These are phyloP conservation scores for Rubia peregrina DNA, from an alignment of 305 asterid genomes.

Conservation along the genomic window DNA sequence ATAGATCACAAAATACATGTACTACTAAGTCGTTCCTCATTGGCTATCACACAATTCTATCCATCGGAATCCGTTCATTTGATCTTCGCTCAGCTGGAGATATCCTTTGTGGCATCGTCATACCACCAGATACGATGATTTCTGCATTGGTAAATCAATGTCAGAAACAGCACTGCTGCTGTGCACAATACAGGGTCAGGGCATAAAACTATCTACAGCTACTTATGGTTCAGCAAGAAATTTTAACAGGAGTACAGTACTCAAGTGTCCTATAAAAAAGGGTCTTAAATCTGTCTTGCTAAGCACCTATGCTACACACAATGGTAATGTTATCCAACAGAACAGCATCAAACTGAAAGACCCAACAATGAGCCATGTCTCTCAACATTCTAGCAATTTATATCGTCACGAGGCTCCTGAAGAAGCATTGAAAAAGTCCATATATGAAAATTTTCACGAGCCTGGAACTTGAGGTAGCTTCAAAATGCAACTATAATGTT, in stretches of 20 bases:
- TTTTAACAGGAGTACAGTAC: neutral
- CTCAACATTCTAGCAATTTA: neutral
- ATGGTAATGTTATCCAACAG: too few relatives aligned
- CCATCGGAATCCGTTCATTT: constrained; percentile 59
- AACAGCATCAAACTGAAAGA: neutral
- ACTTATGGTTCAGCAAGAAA: too few relatives aligned
- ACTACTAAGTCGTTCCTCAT: neutral
- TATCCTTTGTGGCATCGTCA: constrained; percentile 88
- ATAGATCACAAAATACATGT: constrained; percentile 5
- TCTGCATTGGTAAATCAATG: constrained; percentile 41
- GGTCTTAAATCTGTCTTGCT: neutral
- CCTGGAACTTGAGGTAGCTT: neutral
- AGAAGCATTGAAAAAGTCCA: neutral
- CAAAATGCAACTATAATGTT: constrained; percentile 3
- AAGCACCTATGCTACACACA: neutral
- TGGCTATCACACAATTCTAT: constrained; percentile 34
- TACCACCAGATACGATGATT: constrained; percentile 84
- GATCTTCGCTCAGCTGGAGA: constrained; percentile 53
- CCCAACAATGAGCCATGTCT: neutral
- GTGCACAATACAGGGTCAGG: neutral
- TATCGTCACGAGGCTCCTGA: neutral
- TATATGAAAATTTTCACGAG: neutral
- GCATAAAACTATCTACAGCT: neutral
- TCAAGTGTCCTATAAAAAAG: neutral
- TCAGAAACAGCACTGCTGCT: constrained; percentile 12